phyloP scores from a whole-genome alignment of 495 filamentous ascomycete genomes.

The Aeminium ludgeri region DNA sequence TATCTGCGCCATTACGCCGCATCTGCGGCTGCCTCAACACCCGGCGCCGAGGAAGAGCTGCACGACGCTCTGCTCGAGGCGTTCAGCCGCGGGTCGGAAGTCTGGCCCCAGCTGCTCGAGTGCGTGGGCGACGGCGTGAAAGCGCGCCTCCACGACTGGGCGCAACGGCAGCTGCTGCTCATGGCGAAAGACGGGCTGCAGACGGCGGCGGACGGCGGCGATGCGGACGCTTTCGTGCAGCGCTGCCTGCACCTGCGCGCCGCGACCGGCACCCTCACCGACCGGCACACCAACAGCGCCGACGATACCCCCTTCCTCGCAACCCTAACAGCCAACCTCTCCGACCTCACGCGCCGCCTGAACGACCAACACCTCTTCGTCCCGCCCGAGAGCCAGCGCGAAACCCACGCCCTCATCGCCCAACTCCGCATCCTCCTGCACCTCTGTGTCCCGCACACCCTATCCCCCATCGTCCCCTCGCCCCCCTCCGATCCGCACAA shows the following conservation, averaged over 20 bases:
- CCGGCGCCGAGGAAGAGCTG: neutral
- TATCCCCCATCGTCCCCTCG: no score
- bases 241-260: conserved; percentile 1
- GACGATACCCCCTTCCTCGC: neutral
- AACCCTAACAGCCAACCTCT: neutral
- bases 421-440: conserved; percentile 2
- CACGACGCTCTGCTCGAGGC: conserved; percentile 2
- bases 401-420: neutral
- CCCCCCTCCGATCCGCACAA: no score
- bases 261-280: no score
- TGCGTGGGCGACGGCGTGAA: conserved; percentile 1
- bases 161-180: conserved; percentile 2
- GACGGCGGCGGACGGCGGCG: neutral
- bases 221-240: conserved; percentile 1
- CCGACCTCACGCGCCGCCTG: neutral
- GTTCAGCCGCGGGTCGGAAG: conserved; percentile 5
- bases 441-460: conserved; percentile 7
- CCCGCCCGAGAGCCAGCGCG: no score
- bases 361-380: no score
- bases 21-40: neutral
- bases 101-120: conserved; percentile 13
- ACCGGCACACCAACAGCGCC: neutral
- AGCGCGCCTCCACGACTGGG: conserved; percentile 8
- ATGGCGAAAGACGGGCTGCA: neutral
- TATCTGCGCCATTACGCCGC: conserved; percentile 4